Base-by-base conservation (phyloP, 2,329 filamentous ascomycete species). In the Alternaria dauci region DNA sequence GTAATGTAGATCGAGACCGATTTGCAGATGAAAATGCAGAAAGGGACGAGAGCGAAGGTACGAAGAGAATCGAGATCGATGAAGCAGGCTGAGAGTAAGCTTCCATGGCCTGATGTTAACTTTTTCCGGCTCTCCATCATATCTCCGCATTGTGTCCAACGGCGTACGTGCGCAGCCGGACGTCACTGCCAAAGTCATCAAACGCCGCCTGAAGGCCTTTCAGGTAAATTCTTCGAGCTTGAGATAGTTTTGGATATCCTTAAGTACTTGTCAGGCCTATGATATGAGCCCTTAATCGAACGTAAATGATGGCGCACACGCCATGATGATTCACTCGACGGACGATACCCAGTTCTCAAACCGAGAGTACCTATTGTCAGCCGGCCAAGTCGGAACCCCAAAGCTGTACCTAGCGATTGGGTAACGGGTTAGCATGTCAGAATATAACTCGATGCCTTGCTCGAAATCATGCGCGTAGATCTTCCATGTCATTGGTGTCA, bases 51-150 rank as follows among this genome's bases (percentile, higher is more conserved):
- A 8, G 8, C 20, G 11, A 43, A 39, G 25, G 18, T 7, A 32
- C 12, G 8, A 30, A 58, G n/a, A 25, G 9, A 16, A 3, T 26
- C n/a, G 25, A 9, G 28, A 0, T 4, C 23, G 30, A 36, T 3
- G 16, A 39, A 20, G 11, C 12, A 30, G 25, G 9, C 2, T 28
- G 23, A 11, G 3, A 25, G 23, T 39, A 23, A 18, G 34, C 42
- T 34, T 41, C 28, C 42, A 55, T 28, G 42, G 0, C 18, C 36
- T 23, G 26, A 18, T 36, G 5, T 53, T 60, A 36, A 30, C 26
- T 28, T 32, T 26, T 59, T 41, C 44, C 60, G 60, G 60, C 52
- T 62, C 60, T 62, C 60, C 60, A 59, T 58, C 23, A 18, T 38
- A 48, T 51, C 52, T 62, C 60, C 60, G 60, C 36, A 55, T 11